These are phyloP conservation scores for Mallotus japonicus DNA, from an alignment of 441 rosid genomes.

Conservation along the genomic window DNA sequence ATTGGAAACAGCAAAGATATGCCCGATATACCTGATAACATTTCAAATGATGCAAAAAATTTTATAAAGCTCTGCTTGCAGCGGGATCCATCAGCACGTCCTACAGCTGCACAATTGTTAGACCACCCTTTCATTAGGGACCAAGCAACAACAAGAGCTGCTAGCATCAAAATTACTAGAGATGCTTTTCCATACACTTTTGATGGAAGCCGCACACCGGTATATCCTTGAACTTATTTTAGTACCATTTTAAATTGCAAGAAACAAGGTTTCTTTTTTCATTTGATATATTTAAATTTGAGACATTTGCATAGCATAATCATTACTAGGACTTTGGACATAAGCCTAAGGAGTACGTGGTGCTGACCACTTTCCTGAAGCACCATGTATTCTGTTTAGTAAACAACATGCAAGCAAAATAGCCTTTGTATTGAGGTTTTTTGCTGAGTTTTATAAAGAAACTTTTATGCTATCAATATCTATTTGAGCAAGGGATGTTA, in stretches of 20 bases:
- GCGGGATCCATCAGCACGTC: constrained; percentile 79
- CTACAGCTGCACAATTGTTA: constrained; percentile 64
- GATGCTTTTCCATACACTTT: constrained; percentile 50
- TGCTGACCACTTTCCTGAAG: not conserved
- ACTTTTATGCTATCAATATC: not conserved
- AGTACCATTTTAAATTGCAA: not conserved
- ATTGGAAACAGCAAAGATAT: constrained; percentile 92
- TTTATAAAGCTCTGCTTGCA: constrained; percentile 82
- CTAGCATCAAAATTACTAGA: constrained; percentile 46
- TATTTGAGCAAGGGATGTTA: not conserved
- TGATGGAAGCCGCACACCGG: constrained; percentile 76
- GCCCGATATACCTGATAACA: constrained; percentile 85
- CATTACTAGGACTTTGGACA: not conserved
- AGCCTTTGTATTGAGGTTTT: no score
- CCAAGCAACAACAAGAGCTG: constrained; percentile 48
- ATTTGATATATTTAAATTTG: not conserved
- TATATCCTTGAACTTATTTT: constrained; percentile 30
- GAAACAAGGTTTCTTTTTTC: not conserved
- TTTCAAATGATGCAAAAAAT: constrained; percentile 75
- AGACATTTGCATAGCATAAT: not conserved
- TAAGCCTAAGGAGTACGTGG: not conserved
- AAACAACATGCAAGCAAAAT: not conserved
- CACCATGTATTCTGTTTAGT: not conserved
- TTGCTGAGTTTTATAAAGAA: no score
- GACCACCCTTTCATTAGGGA: constrained; percentile 80